These are phyloP conservation scores for Jasminum sambac DNA, from an alignment of 257 asterid genomes.

Conservation along the genomic window DNA sequence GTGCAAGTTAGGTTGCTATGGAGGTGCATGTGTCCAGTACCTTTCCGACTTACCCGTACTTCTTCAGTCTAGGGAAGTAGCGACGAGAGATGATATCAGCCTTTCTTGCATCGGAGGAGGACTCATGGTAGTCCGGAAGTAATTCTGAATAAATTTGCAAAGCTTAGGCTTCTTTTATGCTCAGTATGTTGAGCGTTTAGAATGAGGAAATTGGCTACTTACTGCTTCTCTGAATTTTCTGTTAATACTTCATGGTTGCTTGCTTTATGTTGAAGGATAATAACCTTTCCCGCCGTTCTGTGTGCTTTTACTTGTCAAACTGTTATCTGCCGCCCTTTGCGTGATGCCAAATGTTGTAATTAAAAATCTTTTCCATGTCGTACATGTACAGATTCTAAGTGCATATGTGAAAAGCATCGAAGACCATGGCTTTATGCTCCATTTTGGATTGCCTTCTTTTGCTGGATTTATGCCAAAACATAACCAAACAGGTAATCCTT, in stretches of 20 bases:
- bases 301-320: background rate
- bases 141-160: background rate
- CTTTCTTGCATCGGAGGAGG: background rate
- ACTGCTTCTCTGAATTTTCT: slow-evolving; percentile 10
- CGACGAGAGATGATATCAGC: background rate
- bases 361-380: slow-evolving; percentile 13
- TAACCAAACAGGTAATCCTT: slow-evolving; percentile 56
- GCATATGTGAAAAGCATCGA: slow-evolving; percentile 85
- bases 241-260: background rate
- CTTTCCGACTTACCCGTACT: background rate
- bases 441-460: slow-evolving; percentile 71
- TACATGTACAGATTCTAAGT: slow-evolving; percentile 67
- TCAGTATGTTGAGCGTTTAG: background rate
- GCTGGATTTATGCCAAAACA: slow-evolving; percentile 76
- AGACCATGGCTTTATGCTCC: slow-evolving; percentile 92
- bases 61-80: background rate
- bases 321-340: slow-evolving; percentile 17
- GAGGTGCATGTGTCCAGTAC: background rate
- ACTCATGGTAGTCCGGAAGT: slow-evolving; percentile 1
- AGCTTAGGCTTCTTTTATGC: background rate
- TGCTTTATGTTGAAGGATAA: slow-evolving; percentile 1
- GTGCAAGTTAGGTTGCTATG: background rate
- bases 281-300: background rate
- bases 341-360: slow-evolving; percentile 5
- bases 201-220: slow-evolving; percentile 1